Evolutionary conservation across 257 asterid species (phyloP).

Genomic region (Solanum bulbocastanum): DNA sequence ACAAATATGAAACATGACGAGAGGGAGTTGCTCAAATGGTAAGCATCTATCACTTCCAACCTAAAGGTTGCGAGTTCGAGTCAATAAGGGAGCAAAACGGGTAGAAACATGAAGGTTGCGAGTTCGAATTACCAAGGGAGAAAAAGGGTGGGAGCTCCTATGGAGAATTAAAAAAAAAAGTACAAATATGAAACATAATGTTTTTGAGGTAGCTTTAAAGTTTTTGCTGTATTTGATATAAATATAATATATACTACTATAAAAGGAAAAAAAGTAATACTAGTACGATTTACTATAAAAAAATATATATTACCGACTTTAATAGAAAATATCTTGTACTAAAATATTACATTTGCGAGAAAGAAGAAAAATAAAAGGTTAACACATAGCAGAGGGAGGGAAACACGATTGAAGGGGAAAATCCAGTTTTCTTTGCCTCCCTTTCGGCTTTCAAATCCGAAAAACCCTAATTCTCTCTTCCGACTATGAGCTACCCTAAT

Average conservation of each 20-base stretch:
- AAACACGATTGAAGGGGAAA: background rate
- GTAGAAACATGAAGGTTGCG: too few relatives aligned
- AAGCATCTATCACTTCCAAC: too few relatives aligned
- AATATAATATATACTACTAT: background rate
- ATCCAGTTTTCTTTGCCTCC: background rate
- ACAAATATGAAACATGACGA: background rate
- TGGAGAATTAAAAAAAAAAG: background rate
- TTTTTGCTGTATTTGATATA: background rate
- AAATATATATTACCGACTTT: background rate
- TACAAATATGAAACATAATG: background rate
- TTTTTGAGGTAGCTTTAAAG: background rate
- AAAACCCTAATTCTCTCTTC: slow-evolving; percentile 12
- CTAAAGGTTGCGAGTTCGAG: too few relatives aligned
- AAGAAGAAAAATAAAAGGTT: background rate
- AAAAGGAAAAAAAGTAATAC: background rate
- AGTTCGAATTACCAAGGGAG: too few relatives aligned
- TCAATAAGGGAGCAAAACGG: too few relatives aligned
- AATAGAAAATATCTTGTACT: background rate
- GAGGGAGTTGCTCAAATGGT: too few relatives aligned
- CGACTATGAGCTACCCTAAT: slow-evolving; percentile 35
- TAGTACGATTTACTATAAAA: background rate
- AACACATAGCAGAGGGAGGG: background rate
- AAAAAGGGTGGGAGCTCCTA: too few relatives aligned
- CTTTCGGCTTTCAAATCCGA: slow-evolving; percentile 5
- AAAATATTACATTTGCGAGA: background rate